A percentile compares a stretch with the other conserved stretches of the same genome.
Conservation (phyloP, 169 alveolate species). For the Babesia ovata region DNA sequence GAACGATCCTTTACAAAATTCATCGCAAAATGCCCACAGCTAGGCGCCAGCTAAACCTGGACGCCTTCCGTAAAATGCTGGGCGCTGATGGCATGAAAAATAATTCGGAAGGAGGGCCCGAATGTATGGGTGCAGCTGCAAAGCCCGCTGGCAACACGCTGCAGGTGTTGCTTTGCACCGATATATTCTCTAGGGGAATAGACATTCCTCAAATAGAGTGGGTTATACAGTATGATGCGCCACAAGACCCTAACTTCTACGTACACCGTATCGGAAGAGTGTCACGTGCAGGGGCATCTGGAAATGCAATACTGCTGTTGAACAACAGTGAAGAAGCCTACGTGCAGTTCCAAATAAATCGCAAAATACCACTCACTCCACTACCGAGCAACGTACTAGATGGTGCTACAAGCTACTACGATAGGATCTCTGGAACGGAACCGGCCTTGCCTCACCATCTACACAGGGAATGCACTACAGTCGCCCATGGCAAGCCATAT, state of each 20-base stretch:
- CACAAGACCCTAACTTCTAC: constrained; percentile 85
- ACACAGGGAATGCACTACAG: constrained; percentile 11
- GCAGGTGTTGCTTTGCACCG: constrained; percentile 88
- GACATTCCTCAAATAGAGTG: constrained; percentile 92
- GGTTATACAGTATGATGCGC: constrained; percentile 95
- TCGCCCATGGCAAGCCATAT: constrained; percentile 31
- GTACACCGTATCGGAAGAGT: constrained; percentile 99
- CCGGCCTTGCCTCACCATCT: background rate
- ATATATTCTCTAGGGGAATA: constrained; percentile 93
- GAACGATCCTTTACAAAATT: constrained; percentile 67
- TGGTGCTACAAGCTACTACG: background rate
- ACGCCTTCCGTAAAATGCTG: constrained; percentile 8
- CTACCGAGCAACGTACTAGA: constrained; percentile 15
- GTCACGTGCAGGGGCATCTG: constrained; percentile 97
- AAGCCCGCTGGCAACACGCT: background rate
- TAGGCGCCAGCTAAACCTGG: constrained; percentile 49
- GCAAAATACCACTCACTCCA: constrained; percentile 36
- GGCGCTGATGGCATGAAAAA: background rate
- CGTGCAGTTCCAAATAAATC: constrained; percentile 60
- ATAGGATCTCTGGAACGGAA: background rate
- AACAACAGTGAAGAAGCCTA: constrained; percentile 48
- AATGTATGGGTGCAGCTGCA: background rate
- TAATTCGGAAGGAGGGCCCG: background rate
- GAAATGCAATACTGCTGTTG: constrained; percentile 87
- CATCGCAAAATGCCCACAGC: constrained; percentile 85